Evolutionary conservation across 805 yeast species (phyloP), one percentile per base, ranked within the genome.

Genomic region (Cyberlindnera lachancei): DNA sequence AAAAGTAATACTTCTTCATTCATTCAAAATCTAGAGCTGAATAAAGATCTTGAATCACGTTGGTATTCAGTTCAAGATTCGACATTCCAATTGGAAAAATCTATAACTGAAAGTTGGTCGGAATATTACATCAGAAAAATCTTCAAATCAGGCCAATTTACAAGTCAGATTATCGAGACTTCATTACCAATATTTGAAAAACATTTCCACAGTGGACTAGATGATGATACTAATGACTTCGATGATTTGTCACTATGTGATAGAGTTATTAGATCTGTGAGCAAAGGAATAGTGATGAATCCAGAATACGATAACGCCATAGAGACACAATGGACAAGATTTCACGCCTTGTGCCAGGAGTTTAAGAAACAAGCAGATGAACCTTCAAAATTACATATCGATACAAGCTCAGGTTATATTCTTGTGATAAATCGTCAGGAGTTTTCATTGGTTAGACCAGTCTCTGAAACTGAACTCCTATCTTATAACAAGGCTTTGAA

Each of bases 301-400:
- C 52, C 57, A 22, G 54, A 58, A 3, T 61, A 61, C 40, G 48
- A 60, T 16, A 37, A 55, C 6, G 60, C 61, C 24, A 40, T 66
- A n/a, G 55, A 58, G 29, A 66, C 66, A 19, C 77, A 77, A 44
- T 78, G 94, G 82, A 61, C 70, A 21, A 74, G 79, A 38, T 69
- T 88, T 36, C 79, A 76, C 36, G 66, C 83, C 3, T 61, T 87
- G 17, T 79, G 94, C 50, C 72, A 70, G 35, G 95, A 87, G 46
- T 63, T 82, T 33, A 70, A 68, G 37, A 79, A 70, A 37, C 66
- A 68, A 29, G 63, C 75, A 14, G 66, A 68, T 36, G 92, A 83
- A 46, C 66, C 79, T 0, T 61, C 84, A 23, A 59, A 75, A 1
- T 47, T 81, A 2, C 55, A 57, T n/a, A 43, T 62, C 16, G 66